Base-by-base conservation (phyloP, 768 basidiomycete genomes). In the Kwoniella mangroviensis region DNA sequence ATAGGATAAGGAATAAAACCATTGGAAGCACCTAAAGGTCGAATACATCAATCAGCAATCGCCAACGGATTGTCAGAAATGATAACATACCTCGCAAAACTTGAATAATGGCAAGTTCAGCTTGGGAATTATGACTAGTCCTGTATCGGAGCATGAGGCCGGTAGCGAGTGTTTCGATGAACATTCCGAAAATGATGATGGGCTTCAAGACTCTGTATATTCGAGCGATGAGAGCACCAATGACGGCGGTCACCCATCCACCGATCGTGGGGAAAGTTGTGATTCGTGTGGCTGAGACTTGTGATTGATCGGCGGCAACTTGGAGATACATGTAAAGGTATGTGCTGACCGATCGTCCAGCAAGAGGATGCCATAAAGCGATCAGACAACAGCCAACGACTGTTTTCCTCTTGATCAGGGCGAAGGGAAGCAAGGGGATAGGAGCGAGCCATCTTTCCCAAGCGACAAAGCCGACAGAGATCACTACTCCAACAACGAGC, bases 101-200 rank as follows among this genome's bases (percentile, higher is more conserved):
- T 60, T 83, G 82, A 1, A 83, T 78, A n/a, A 73, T 75, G 28
- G 74, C 72, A 28, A 83, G 67, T 42, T 83, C 82, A 17, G 54
- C 75, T 59, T 49, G 61, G 26, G 68, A 12, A 45, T 77, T 79
- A 21, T 70, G 71, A 42, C 74, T 68, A 1, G 58, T 58, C 24
- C 82, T 59, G 73, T 76, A 83, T 22, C 76, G 73, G 45, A 82
- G 74, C 81, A 82, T 82, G 19, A 83, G 71, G 2, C 81, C 82
- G 21, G 73, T 72, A 0, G 75, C 75, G n/a, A 82, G 76, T 12
- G 70, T 70, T 65, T 77, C 69, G 21, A 75, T 49, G 55, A 60
- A 67, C 68, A 82, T 75, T 17, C 82, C 82, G 28, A 75, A 60
- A 64, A 82, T 69, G 70, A 83, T 71, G 67, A 81, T 68, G n/a